Evolutionary conservation across 2,329 filamentous ascomycete genomes (phyloP).

Genomic region (Aspergillus sp.): DNA sequence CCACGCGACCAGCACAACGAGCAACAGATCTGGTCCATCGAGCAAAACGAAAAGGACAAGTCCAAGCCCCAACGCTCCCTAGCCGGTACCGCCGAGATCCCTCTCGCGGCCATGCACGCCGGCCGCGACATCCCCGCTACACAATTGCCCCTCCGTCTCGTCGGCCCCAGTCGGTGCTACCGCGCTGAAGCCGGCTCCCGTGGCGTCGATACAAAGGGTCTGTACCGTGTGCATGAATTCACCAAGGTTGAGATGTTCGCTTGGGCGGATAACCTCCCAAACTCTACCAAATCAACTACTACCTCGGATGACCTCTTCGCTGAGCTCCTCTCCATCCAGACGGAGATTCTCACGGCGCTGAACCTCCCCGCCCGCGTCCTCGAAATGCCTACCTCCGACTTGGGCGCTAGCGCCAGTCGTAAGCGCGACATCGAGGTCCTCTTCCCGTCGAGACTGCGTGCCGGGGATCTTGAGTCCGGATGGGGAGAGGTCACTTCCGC

Average conservation of each 20-base stretch:
- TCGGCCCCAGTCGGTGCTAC: conserved; percentile 89
- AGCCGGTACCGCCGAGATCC: conserved; percentile 90
- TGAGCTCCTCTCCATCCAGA: conserved; percentile 85
- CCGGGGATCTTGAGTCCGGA: conserved; percentile 56
- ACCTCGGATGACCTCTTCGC: conserved; percentile 62
- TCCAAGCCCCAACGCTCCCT: conserved; percentile 72
- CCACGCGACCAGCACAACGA: conserved; percentile 88
- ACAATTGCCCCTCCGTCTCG: conserved; percentile 73
- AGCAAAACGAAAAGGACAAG: conserved; percentile 65
- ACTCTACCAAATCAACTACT: conserved; percentile 14
- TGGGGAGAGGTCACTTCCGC: conserved; percentile 94
- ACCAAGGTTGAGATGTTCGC: conserved; percentile 98
- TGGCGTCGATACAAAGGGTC: conserved; percentile 85
- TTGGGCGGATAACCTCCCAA: conserved; percentile 69
- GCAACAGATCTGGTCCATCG: conserved; percentile 84
- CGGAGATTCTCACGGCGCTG: conserved; percentile 74
- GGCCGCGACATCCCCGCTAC: conserved; percentile 65
- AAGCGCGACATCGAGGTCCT: conserved; percentile 94
- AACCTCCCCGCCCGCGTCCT: conserved; percentile 83
- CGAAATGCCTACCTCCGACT: conserved; percentile 86
- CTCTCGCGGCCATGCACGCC: conserved; percentile 87
- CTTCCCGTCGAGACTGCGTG: conserved; percentile 73
- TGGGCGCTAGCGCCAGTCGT: conserved; percentile 81
- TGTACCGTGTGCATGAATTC: conserved; percentile 98
- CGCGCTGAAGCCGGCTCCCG: conserved; percentile 90